Conservation (phyloP, 352 stramenopile species). For the Thalassiosira allenii region DNA sequence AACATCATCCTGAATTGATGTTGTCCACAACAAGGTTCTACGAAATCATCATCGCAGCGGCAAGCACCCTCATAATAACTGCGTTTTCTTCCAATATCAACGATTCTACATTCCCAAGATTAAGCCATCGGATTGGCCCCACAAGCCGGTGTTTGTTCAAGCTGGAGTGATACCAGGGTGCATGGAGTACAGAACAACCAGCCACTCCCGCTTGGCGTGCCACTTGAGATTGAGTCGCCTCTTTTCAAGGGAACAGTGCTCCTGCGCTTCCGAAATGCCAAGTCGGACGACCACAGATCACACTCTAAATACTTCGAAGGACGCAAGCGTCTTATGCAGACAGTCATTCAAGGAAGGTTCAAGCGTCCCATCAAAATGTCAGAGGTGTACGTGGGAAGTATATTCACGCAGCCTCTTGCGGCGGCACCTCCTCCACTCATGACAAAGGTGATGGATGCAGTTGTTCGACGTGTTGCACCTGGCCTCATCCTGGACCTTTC, state of each 20-base stretch:
- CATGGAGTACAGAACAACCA: neutral
- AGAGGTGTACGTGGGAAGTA: slow-evolving; percentile 28
- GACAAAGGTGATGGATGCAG: neutral
- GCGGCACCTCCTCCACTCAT: slow-evolving; percentile 3
- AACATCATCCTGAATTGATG: no score
- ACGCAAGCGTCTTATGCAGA: slow-evolving; percentile 17
- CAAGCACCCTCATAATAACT: no score
- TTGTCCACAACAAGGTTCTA: no score
- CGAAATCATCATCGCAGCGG: no score
- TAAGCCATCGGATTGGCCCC: neutral
- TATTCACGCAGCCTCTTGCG: slow-evolving; percentile 19
- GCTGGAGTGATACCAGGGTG: neutral
- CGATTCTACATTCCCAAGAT: neutral
- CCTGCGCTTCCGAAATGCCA: slow-evolving; percentile 1
- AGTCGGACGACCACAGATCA: neutral
- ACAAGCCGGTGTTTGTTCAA: neutral
- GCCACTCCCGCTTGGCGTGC: slow-evolving; percentile 8
- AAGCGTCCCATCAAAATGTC: slow-evolving; percentile 28
- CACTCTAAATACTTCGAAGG: slow-evolving; percentile 16
- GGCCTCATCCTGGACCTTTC: slow-evolving; percentile 14
- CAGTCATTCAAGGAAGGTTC: slow-evolving; percentile 24
- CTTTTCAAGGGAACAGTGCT: slow-evolving; percentile 26
- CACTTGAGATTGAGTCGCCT: slow-evolving; percentile 14
- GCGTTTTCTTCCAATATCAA: no score
- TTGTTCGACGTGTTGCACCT: slow-evolving; percentile 4